A percentile compares a stretch with the other conserved stretches of the same genome.
phyloP scores from a whole-genome alignment of 495 filamentous ascomycete species.

The Penicillium coprophilum region DNA sequence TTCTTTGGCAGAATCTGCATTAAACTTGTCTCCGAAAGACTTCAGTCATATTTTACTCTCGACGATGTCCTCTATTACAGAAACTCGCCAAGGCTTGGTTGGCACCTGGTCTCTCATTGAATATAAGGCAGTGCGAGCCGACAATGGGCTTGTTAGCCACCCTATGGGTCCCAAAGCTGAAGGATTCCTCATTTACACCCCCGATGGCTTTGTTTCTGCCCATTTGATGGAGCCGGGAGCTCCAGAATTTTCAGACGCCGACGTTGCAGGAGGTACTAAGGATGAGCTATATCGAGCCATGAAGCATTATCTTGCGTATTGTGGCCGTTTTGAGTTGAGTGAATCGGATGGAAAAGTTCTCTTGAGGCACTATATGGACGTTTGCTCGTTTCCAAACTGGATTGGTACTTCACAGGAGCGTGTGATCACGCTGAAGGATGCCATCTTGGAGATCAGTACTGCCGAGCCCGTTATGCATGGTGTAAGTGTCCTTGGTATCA shows the following conservation, averaged over 20 bases:
- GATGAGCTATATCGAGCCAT: neutral
- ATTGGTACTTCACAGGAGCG: neutral
- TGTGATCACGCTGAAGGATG: neutral
- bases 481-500: neutral
- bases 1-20: neutral
- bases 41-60: neutral
- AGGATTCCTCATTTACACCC: neutral
- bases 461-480: neutral
- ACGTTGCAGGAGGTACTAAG: neutral
- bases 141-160: neutral
- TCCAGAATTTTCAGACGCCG: neutral
- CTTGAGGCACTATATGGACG: neutral
- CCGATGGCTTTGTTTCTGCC: neutral
- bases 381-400: neutral
- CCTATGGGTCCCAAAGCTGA: neutral
- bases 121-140: neutral
- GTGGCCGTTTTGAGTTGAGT: neutral
- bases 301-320: neutral
- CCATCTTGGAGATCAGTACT: neutral
- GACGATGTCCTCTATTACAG: neutral
- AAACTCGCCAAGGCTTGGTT: neutral
- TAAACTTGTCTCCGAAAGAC: neutral
- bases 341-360: neutral
- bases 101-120: neutral
- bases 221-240: neutral